Evolutionary conservation across 306 rosid species (phyloP).

Genomic region (Corylus americana): DNA sequence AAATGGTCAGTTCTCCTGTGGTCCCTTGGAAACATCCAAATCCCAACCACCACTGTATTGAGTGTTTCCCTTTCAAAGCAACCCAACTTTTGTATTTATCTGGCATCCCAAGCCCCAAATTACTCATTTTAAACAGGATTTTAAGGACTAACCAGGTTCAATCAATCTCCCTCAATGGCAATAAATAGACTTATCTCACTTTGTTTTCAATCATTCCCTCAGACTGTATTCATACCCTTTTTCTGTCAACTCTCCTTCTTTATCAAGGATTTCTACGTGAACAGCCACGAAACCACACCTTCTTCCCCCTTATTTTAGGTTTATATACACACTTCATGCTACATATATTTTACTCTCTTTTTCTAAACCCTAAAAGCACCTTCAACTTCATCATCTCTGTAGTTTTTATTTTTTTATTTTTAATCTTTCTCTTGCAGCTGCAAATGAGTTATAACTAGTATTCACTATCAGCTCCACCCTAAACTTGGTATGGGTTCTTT

Average conservation of each 20-base stretch:
- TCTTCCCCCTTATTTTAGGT: neutral
- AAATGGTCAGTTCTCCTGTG: slow-evolving; percentile 30
- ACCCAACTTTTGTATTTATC: slow-evolving; percentile 34
- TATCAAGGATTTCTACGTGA: neutral
- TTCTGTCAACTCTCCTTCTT: neutral
- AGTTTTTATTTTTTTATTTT: neutral
- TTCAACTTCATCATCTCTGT: neutral
- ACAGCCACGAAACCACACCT: neutral
- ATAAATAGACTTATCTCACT: neutral
- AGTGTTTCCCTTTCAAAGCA: slow-evolving; percentile 27
- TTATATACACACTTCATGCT: neutral
- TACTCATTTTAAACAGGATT: slow-evolving; percentile 3
- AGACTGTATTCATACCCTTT: neutral
- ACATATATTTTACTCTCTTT: neutral
- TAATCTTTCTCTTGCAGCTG: neutral
- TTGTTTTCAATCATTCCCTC: slow-evolving; percentile 12
- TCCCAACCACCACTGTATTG: slow-evolving; percentile 28
- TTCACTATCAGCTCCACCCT: neutral
- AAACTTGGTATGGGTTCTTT: neutral
- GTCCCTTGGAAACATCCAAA: slow-evolving; percentile 27
- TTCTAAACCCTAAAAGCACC: neutral
- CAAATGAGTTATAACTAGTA: neutral
- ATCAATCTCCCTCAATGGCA: slow-evolving; percentile 24
- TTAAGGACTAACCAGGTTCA: slow-evolving; percentile 22
- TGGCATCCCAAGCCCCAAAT: slow-evolving; percentile 29